A percentile compares a stretch with the other conserved stretches of the same genome.
phyloP scores from a whole-genome alignment of 116 monocot genomes.

The Posidonia oceanica region DNA sequence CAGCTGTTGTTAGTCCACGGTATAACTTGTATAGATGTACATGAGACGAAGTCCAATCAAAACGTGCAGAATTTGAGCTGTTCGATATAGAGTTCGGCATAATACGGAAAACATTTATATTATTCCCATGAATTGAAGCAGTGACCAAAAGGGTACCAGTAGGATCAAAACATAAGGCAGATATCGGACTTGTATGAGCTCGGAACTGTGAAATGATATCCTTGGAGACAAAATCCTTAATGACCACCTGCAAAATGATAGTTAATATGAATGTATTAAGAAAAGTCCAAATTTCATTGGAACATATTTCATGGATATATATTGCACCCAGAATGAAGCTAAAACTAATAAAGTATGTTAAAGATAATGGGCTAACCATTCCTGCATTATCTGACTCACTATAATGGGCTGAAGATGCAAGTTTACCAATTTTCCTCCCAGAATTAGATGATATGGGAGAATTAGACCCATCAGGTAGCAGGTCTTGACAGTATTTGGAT shows the following conservation, averaged over 20 bases:
- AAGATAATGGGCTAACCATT: constrained; percentile 50
- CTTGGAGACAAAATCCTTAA: constrained; percentile 89
- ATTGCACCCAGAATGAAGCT: neutral
- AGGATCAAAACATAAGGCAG: constrained; percentile 96
- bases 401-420: constrained; percentile 38
- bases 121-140: constrained; percentile 89
- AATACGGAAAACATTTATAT: constrained; percentile 91
- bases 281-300: neutral
- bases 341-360: neutral
- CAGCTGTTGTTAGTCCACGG: constrained; percentile 92
- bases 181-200: constrained; percentile 92
- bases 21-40: constrained; percentile 95
- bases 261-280: neutral
- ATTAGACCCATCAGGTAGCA: constrained; percentile 78
- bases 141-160: constrained; percentile 91
- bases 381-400: constrained; percentile 85
- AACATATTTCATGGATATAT: neutral
- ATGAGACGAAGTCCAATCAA: constrained; percentile 86
- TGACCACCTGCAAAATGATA: constrained; percentile 51
- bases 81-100: constrained; percentile 48
- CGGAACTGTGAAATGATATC: constrained; percentile 84
- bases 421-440: constrained; percentile 50
- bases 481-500: constrained; percentile 85
- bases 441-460: constrained; percentile 66
- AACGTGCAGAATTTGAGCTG: constrained; percentile 36